Conservation (phyloP, 225 moss, liverwort and hornwort species). For the Straminergon stramineum region DNA sequence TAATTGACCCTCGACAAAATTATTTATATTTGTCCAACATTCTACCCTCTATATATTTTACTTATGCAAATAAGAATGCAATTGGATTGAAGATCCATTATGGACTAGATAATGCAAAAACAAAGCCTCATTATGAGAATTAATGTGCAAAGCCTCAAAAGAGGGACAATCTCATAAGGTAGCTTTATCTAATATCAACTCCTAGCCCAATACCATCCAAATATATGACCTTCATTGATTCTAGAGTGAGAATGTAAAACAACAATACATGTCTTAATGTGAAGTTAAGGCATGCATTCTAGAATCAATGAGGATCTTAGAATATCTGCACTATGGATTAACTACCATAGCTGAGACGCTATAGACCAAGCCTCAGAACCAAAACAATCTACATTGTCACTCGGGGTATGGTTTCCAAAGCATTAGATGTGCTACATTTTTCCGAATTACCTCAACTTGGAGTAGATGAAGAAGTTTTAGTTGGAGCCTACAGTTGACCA, state of each 20-base stretch:
- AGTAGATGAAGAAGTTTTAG: too few species aligned
- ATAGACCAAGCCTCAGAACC: too few species aligned
- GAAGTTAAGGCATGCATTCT: neutral
- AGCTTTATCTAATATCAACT: neutral
- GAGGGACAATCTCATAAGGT: accelerated
- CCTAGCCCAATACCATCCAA: neutral
- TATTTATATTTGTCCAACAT: neutral
- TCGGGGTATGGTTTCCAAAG: too few species aligned
- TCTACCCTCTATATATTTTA: neutral
- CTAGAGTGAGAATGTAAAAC: neutral
- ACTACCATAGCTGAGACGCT: too few species aligned
- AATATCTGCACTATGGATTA: too few species aligned
- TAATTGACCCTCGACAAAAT: neutral
- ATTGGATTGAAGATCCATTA: neutral
- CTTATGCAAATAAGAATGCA: neutral
- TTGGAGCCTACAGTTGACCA: too few species aligned
- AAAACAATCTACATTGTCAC: too few species aligned
- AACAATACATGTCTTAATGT: neutral
- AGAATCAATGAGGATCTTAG: too few species aligned
- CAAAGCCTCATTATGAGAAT: neutral
- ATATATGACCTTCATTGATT: neutral
- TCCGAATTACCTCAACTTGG: too few species aligned
- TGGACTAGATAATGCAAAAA: neutral
- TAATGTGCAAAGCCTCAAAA: accelerated
- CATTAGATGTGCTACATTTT: too few species aligned